These are phyloP conservation scores for Alternaria panax DNA, from an alignment of 2,329 filamentous ascomycete species.

Conservation along the genomic window DNA sequence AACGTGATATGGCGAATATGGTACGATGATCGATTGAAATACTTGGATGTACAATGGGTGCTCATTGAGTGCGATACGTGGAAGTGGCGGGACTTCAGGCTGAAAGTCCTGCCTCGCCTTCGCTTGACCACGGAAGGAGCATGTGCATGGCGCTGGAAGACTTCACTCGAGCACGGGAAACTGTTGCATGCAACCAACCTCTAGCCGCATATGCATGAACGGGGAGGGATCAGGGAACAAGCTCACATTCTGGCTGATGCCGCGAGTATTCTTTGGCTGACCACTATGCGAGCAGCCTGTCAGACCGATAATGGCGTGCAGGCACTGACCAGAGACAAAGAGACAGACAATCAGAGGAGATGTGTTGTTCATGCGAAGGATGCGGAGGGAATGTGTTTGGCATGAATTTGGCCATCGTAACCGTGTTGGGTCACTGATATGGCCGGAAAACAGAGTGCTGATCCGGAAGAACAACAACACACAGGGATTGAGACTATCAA, in stretches of 20 bases:
- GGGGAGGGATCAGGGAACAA: constrained; percentile 37
- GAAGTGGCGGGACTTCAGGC: constrained; percentile 31
- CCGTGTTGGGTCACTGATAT: constrained; percentile 17
- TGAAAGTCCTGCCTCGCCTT: constrained; percentile 14
- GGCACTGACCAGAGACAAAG: constrained; percentile 13
- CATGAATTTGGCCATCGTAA: constrained; percentile 21
- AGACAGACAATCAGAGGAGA: constrained; percentile 5
- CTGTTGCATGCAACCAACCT: constrained; percentile 42
- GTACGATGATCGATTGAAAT: background rate
- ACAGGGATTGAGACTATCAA: constrained; percentile 5
- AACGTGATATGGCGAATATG: background rate
- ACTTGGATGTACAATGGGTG: background rate
- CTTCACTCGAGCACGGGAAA: constrained; percentile 40
- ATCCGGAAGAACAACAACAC: constrained; percentile 6
- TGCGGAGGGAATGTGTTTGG: constrained; percentile 7
- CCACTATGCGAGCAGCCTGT: constrained; percentile 24
- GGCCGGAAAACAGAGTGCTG: constrained; percentile 12
- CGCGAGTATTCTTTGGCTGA: constrained; percentile 27
- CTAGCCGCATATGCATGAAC: constrained; percentile 49
- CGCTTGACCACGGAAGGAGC: constrained; percentile 10
- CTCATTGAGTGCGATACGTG: constrained; percentile 4
- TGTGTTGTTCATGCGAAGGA: constrained; percentile 14
- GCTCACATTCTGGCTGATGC: constrained; percentile 26
- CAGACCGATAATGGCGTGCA: constrained; percentile 19
- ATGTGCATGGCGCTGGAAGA: constrained; percentile 11